Evolutionary conservation across 2,329 filamentous ascomycete genomes (phyloP), one percentile per base, ranked within the genome.

Genomic region (Cadophora sp.): DNA sequence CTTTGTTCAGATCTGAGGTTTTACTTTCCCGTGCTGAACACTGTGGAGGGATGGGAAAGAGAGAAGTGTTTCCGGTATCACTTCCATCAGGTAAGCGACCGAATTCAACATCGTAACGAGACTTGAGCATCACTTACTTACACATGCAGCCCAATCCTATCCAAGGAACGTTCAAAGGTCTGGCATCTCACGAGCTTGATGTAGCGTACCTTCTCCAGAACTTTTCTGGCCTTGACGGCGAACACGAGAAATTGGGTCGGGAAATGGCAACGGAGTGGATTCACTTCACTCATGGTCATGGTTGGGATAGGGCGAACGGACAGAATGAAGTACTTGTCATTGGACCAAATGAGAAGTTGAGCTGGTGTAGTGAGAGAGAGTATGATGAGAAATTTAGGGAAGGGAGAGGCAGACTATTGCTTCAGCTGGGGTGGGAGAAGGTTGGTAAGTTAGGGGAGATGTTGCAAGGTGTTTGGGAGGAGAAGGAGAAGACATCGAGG

Each of bases 181-280:
- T 61, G n/a, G 64, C 69, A 51, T 63, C 63, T n/a, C 71, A 73
- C 34, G 71, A 73, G 40, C 62, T 71, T 0, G 71, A 73, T 24
- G 53, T 73, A 6, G 64, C 69, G 2, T 68, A 66, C 29, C 60
- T 73, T 1, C 62, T 73, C 0, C 64, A 67, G 50, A 70, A 70
- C 31, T 58, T 67, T n/a, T 9, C 56, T 4, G 34, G 43, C 4
- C 19, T 43, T 16, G 6, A n/a, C 5, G 51, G 59, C 14, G 11
- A 29, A 27, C 27, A 40, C n/a, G 14, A 62, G 22, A n/a, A n/a
- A 43, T 31, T 70, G 3, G 68, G 65, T 3, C 70, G 59, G 43
- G 51, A 66, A 31, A 68, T 72, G 66, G 64, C 55, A 29, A 60
- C 26, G 16, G 51, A 65, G 16, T 68, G 64, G 64, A 62, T 69